Base-by-base conservation (phyloP, 2,329 filamentous ascomycete species). In the Moelleriella libera region DNA sequence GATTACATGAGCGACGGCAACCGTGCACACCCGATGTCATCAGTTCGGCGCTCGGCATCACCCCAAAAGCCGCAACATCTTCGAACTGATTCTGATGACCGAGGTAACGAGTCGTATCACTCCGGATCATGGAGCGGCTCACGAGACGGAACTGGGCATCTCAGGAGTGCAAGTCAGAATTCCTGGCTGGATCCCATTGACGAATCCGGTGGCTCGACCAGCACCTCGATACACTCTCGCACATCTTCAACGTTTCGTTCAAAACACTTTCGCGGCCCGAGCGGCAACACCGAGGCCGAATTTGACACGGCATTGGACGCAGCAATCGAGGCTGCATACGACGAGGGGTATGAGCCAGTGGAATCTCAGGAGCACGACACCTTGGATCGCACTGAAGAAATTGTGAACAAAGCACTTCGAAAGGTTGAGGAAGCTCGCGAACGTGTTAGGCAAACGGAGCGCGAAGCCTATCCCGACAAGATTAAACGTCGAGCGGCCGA, bases 151-250 rank as follows among this genome's bases (percentile, higher is more conserved):
- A 32, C 48, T 8, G 46, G 68, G 8, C 76, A 80, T 54, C 63
- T 63, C 28, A 67, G 78, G 50, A 80, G 78, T 29, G 73, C 76
- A 9, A 90, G 86, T 58, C 82, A 83, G 51, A 88, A 85, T 46
- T 94, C 88, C 1, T 95, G 89, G 89, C 67, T 95, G n/a, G 87
- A 95, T 59, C 90, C 88, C 1, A 92, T 94, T 48, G 86, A 94
- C 60, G 89, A 95, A 56, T 95, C 88, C 28, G 86, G 83, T 37
- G 83, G 78, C 14, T 95, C 89, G 1, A 82, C 80, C 4, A 74
- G 77, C 3, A 44, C 86, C 2, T 95, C 89, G 0, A 74, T 88
- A 2, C 86, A 88, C 60, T 94, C 89, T 0, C 74, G 85, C 45
- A 80, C 83, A 4, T 89, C 85, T 1, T 86, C 83, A 1, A 75